These are phyloP conservation scores for Amesomyces nigricolor DNA, from an alignment of 2,329 filamentous ascomycete genomes.

Conservation along the genomic window DNA sequence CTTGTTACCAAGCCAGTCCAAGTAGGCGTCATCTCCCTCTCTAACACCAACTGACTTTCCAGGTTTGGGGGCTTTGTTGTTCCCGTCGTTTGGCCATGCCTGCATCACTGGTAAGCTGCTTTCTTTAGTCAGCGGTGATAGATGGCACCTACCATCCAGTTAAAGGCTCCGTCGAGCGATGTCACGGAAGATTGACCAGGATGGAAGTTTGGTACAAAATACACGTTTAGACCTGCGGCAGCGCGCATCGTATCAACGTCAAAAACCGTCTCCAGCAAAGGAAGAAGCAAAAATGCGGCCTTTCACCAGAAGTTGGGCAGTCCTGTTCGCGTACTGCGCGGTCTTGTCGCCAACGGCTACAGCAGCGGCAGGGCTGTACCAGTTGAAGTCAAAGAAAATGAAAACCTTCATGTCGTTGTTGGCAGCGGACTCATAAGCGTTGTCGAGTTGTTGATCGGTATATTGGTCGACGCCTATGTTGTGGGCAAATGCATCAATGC, in stretches of 20 bases:
- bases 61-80: constrained; percentile 1
- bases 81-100: background rate
- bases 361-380: background rate
- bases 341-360: background rate
- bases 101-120: background rate
- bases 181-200: background rate
- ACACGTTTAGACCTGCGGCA: background rate
- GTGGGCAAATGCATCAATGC: background rate
- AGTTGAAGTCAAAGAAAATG: background rate
- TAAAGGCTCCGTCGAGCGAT: background rate
- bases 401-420: background rate
- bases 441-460: background rate
- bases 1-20: background rate
- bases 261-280: background rate
- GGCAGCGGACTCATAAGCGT: background rate
- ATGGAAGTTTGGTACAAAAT: background rate
- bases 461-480: background rate
- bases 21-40: background rate
- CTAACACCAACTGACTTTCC: background rate
- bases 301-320: background rate
- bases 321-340: background rate
- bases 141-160: background rate
- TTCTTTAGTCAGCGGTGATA: background rate
- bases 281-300: background rate
- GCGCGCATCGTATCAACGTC: background rate